A percentile compares a stretch with the other conserved stretches of the same genome.
Conservation (phyloP, 1,284 basidiomycete species). For the Trichosporon faecale region DNA sequence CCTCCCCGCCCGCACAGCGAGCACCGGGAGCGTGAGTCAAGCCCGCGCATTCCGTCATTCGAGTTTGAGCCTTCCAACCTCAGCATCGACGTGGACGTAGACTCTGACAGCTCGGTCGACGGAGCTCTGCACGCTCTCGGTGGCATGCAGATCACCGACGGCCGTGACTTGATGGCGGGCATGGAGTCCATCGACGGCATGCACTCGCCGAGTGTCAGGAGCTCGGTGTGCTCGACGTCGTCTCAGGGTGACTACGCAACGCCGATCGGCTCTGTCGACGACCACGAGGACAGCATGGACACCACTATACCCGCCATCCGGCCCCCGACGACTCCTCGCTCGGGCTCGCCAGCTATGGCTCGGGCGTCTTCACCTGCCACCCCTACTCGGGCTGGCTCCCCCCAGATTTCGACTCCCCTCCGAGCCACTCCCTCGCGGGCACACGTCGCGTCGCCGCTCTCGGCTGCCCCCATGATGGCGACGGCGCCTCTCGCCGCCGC, state of each 20-base stretch:
- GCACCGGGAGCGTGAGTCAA: constrained; percentile 26
- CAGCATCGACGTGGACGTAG: constrained; percentile 16
- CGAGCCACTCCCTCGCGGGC: constrained; percentile 5
- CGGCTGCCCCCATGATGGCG: background rate
- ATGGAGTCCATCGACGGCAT: background rate
- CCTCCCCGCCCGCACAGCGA: constrained; percentile 30
- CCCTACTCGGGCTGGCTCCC: constrained; percentile 14
- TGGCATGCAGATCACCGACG: constrained; percentile 6
- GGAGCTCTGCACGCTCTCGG: background rate
- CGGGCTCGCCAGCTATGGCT: background rate
- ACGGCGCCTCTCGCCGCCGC: background rate
- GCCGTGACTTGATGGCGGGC: background rate
- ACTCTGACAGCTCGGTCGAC: background rate
- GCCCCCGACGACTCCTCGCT: constrained; percentile 9
- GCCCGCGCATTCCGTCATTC: constrained; percentile 47
- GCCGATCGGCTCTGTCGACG: constrained; percentile 1
- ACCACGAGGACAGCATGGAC: constrained; percentile 10
- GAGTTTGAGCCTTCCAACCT: constrained; percentile 35
- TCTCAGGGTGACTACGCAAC: constrained; percentile 4
- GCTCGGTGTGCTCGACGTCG: background rate
- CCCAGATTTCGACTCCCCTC: constrained; percentile 17
- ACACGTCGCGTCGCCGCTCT: background rate
- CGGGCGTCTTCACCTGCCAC: constrained; percentile 11
- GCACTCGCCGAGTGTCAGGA: background rate
- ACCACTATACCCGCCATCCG: background rate